Evolutionary conservation across 306 rosid genomes (phyloP), one percentile per base, ranked within the genome.

Genomic region (Cucurbita ficifolia): DNA sequence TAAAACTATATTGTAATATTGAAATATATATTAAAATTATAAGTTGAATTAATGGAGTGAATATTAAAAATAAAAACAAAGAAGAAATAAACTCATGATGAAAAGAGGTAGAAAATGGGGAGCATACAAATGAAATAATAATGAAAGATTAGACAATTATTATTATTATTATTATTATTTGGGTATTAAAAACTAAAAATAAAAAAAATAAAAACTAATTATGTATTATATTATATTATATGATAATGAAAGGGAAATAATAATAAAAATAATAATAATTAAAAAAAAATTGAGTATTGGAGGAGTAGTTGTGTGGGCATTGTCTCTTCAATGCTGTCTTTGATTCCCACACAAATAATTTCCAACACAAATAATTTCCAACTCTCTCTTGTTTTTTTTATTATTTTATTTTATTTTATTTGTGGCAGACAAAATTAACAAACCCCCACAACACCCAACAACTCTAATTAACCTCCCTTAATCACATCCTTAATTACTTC

Each of bases 271-370:
- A 29, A 29, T 29, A 29, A 29, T 29, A 29, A 60, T 13, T 18
- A n/a, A 64, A 40, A 18, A 64, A 64, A 10, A 64, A 1, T 39
- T 10, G 77, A 76, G 54, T 18, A 79, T 81, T 76, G 86, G 82
- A 35, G 86, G 82, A 35, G 70, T 62, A 68, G 40, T 42, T 48
- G 76, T 36, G 50, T 74, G 61, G 52, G 78, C 80, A 70, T 22
- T 48, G 85, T 81, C 82, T 70, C 83, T 49, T 81, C 79, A 49
- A 17, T 76, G 85, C 73, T 69, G 76, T 52, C 65, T 40, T 52
- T 78, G 82, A 78, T 79, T 78, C 87, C 84, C 59, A 78, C 85
- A 75, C 38, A 22, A 45, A 50, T 64, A 76, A 65, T 78, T 78
- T 58, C 43, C 74, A 70, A 68, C 52, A 75, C 38, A 22, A 45